Evolutionary conservation across 805 yeast genomes (phyloP).

Genomic region (Pichia heedii): DNA sequence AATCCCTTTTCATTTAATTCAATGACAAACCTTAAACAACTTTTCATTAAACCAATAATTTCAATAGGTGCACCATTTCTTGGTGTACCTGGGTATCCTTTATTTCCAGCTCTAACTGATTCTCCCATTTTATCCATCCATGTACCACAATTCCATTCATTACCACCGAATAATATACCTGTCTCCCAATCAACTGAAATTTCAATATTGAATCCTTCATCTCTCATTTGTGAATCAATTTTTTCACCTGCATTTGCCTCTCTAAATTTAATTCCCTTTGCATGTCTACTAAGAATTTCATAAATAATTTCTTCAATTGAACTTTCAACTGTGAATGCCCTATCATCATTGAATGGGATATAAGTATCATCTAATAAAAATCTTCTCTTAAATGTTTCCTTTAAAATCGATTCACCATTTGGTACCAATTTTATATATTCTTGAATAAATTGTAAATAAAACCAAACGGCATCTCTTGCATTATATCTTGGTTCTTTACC

Average conservation of each 20-base stretch:
- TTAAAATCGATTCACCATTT: conserved; percentile 54
- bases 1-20: conserved; percentile 43
- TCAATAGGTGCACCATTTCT: conserved; percentile 96
- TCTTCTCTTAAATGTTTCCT: conserved; percentile 68
- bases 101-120: conserved; percentile 68
- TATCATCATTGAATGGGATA: conserved; percentile 55
- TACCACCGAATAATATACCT: conserved; percentile 87
- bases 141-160: conserved; percentile 90
- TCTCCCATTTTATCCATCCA: conserved; percentile 99
- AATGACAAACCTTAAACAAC: conserved; percentile 72
- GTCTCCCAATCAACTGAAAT: conserved; percentile 79
- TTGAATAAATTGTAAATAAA: conserved; percentile 80
- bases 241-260: conserved; percentile 93
- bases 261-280: conserved; percentile 74
- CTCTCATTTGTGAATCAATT: conserved; percentile 85
- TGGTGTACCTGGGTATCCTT: conserved; percentile 96
- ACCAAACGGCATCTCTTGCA: conserved; percentile 97
- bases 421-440: conserved; percentile 68
- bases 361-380: conserved; percentile 78
- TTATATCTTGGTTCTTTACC: conserved; percentile 91
- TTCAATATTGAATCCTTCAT: conserved; percentile 83
- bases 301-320: conserved; percentile 68
- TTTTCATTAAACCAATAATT: conserved; percentile 79
- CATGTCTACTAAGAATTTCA: conserved; percentile 83
- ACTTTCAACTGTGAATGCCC: conserved; percentile 66